Evolutionary conservation across 306 rosid genomes (phyloP), one percentile per base, ranked within the genome.

Genomic region (Vigna radiata): DNA sequence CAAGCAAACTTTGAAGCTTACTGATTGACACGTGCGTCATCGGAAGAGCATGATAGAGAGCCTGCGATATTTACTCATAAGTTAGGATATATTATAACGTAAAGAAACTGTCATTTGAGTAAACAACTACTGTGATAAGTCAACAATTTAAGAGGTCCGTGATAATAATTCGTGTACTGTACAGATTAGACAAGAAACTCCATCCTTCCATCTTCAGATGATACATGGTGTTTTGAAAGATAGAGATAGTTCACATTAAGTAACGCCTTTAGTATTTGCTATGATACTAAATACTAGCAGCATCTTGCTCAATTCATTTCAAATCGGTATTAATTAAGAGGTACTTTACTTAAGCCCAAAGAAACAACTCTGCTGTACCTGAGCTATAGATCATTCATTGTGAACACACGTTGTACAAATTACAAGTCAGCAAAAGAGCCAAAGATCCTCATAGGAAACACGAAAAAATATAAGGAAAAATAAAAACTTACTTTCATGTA

Each of bases 1-100:
- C 89, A 68, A 90, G 93, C 79, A 83, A 86, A 85, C 62, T 83
- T 71, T 89, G 97, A 86, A 95, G 92, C 88, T 90, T 95, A 62
- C 94, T 1, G 41, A 79, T 77, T 0, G 97, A 82, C 73, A 95
- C 91, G 72, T 95, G 84, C 18, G 78, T 73, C 99, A 90, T 87
- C 0, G 91, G 94, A 74, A 96, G 98, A 81, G 85, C 81, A 84
- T 96, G 93, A 85, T 68, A 88, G 71, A 92, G 87, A 48, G 94
- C 97, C 99, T 96, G 90, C 70, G 54, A 79, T 72, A 21, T 68
- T 58, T 54, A 72, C 17, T 25, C 36, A 11, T 5, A 29, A 70
- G 71, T 84, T 16, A 75, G 73, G 68, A 68, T 46, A 76, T 44
- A 21, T 6, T 58, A 59, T 33, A 46, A 43, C 46, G 50, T 17